Evolutionary conservation across 2,329 filamentous ascomycete species (phyloP), one percentile per base, ranked within the genome.

Genomic region (Lachnellula occidentalis): DNA sequence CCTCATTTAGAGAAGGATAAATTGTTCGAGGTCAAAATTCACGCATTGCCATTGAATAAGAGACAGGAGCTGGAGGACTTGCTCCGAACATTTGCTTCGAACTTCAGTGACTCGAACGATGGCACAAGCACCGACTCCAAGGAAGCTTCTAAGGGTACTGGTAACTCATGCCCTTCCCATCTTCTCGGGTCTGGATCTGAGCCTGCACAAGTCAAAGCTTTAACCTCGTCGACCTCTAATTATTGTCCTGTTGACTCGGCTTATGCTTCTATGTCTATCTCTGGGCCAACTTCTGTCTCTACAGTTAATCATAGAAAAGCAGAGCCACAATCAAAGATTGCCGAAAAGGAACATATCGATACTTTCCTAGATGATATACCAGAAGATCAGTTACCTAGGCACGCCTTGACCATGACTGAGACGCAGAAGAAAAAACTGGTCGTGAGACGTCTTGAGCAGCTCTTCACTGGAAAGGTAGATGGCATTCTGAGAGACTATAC

Each of bases 1-100:
- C 78, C 85, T 42, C 80, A 86, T 59, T 71, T 92, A 48, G 80
- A 85, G 34, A 82, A 85, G 46, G 88, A 95, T 31, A 90, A 88
- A 66, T 71, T 95, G 0, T 92, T 95, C 62, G 90, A 95, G 67
- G 83, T 95, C 57, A 86, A 88, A 62, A 80, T 92, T 31, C 88
- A 94, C 62, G 83, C 86, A 0, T 70, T 95, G 41, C 80, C 87
- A 0, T 77, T 82, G 46, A 78, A 81, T 48, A 92, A 90, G 72
- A 90, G 87, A 70, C 78, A 83, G 54, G 88, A 94, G 59, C 70
- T 95, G 19, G 89, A 95, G 66, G 80, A 85, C 6, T 83, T 85
- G 0, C 71, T 95, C 9, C 81, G 84, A 52, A 82, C 85, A 48
- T 92, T 92, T 60, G 84, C 86, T 1, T 77, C 82, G 1, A 80